Conservation (phyloP, 2,329 filamentous ascomycete genomes). For the Ophiocordyceps sinensis region DNA sequence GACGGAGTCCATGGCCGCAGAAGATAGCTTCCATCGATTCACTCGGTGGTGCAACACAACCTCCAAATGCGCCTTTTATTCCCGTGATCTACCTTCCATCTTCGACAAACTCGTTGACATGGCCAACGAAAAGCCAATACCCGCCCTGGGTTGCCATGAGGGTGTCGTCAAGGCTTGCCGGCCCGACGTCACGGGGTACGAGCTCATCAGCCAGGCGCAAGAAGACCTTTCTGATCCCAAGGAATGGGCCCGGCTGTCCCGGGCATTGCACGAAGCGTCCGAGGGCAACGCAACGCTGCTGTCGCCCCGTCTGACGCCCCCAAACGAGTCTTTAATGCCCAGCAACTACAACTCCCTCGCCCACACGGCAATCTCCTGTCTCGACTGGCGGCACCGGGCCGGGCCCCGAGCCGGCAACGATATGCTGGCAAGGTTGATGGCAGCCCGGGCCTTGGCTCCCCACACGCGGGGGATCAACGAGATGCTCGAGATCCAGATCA, state of each 20-base stretch:
- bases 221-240: not conserved
- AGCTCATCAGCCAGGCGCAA: not conserved
- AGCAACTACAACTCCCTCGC: not conserved
- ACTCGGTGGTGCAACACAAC: constrained; percentile 1
- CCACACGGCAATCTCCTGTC: constrained; percentile 1
- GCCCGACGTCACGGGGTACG: not conserved
- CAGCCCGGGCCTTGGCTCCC: not conserved
- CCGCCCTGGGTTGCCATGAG: not conserved
- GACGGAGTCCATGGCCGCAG: constrained; percentile 1
- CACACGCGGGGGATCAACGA: constrained; percentile 1
- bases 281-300: not conserved
- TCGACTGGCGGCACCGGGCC: not conserved
- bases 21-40: constrained; percentile 2
- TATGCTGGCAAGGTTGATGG: not conserved
- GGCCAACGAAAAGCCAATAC: not conserved
- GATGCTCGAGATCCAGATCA: not conserved
- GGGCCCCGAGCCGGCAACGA: not conserved
- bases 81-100: not conserved
- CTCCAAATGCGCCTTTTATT: not conserved
- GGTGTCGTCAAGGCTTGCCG: not conserved
- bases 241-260: not conserved
- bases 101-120: not conserved
- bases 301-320: not conserved
- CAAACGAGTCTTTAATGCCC: not conserved
- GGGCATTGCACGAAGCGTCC: not conserved